Conservation (phyloP, 1,139 yeast genomes). For the Fermentozyma sake region DNA sequence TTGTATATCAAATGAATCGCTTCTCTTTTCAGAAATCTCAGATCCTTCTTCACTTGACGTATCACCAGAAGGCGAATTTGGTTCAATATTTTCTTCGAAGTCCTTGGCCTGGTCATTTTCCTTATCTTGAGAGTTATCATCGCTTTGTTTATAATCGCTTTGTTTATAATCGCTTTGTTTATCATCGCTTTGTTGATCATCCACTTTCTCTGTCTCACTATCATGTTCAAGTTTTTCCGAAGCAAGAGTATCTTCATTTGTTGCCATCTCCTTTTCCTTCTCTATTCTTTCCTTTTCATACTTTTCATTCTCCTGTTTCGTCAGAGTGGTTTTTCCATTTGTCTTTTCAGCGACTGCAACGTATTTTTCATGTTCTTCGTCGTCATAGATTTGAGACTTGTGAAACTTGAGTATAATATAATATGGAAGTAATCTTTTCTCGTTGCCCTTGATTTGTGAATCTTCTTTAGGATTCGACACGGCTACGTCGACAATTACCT, state of each 20-base stretch:
- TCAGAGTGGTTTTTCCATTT: slow-evolving; percentile 9
- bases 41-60: slow-evolving; percentile 2
- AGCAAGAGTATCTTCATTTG: neutral
- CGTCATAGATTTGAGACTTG: slow-evolving; percentile 6
- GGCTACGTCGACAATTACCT: slow-evolving; percentile 41
- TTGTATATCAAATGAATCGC: no score
- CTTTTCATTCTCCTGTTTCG: slow-evolving; percentile 5
- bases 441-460: slow-evolving; percentile 29
- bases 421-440: slow-evolving; percentile 23
- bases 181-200: no score
- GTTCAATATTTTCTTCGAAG: slow-evolving; percentile 1
- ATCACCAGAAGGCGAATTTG: no score
- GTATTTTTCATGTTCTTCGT: slow-evolving; percentile 1
- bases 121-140: no score
- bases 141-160: no score
- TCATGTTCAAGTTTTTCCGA: neutral
- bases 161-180: slow-evolving; percentile 1
- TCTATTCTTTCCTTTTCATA: slow-evolving; percentile 2
- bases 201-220: slow-evolving; percentile 5
- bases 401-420: slow-evolving; percentile 28
- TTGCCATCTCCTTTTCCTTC: slow-evolving; percentile 1
- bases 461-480: slow-evolving; percentile 25
- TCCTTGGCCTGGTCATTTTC: slow-evolving; percentile 6
- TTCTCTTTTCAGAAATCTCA: slow-evolving; percentile 3
- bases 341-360: slow-evolving; percentile 9